Base-by-base conservation (phyloP, 768 basidiomycete species). In the Chalciporus chontae region DNA sequence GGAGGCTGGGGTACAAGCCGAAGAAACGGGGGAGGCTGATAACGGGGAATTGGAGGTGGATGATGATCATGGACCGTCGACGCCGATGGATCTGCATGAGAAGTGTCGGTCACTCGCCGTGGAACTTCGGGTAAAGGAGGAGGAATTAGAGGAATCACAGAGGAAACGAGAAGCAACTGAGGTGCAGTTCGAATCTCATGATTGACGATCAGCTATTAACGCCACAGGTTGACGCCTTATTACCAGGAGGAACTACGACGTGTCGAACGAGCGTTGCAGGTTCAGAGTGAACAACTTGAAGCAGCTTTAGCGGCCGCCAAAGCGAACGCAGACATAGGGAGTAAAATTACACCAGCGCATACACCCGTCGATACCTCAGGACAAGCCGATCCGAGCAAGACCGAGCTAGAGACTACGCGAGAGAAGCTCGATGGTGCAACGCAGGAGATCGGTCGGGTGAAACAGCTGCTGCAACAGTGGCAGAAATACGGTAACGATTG, bases 401-500 rank as follows among this genome's bases (percentile, higher is more conserved):
- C 39, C n/a, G 52, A 36, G n/a, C 31, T 31, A 18, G 50, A 51
- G 38, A 47, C 42, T 7, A 29, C 45, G 5, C 43, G 18, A 8
- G 52, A 60, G 15, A 60, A 53, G 43, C 50, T 60, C 3, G 45
- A 45, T 2, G n/a, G 39, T 15, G 57, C 60, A 5, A 54, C 52
- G 19, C 53, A 48, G 34, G 62, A 64, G 15, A 38, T 60, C 31
- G 32, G 1, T 21, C 57, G 62, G 10, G 53, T 65, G 10, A 62
- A 49, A 27, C 47, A 38, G n/a, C n/a, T 60, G 15, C 17, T 65
- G 18, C 39, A 50, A 11, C 46, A 63, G 27, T 64, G 63, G 62
- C 58, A 63, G 36, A 60, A 48, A 46, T 64, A 64, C 14, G 63
- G 54, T 31, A 51, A 29, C 13, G 53, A 65, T 2, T 60, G 63